Evolutionary conservation across 2,329 filamentous ascomycete genomes (phyloP).

Genomic region (Xylaria sp.): DNA sequence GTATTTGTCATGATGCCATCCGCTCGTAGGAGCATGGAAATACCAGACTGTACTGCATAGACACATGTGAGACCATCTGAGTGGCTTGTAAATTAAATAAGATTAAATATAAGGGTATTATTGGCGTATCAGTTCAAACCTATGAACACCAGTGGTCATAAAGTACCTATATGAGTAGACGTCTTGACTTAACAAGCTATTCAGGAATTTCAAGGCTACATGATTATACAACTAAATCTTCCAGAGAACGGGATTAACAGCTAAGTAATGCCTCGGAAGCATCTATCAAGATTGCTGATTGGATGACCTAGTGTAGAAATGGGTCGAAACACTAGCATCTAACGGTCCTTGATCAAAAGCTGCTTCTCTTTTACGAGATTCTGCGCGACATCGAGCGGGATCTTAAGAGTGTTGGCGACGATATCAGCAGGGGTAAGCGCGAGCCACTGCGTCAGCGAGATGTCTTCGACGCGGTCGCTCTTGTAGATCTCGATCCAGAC

Average conservation of each 20-base stretch:
- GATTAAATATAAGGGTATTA: neutral
- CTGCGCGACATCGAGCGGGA: constrained; percentile 65
- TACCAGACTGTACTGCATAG: neutral
- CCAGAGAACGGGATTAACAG: neutral
- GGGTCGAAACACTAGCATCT: too few species aligned
- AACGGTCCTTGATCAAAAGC: constrained; percentile 55
- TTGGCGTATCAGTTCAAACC: constrained; percentile 1
- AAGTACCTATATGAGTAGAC: neutral
- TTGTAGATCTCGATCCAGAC: constrained; percentile 78
- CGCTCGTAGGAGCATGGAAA: too few species aligned
- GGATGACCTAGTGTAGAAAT: too few species aligned
- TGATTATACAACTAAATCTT: neutral
- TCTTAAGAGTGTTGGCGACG: constrained; percentile 68
- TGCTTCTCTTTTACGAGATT: constrained; percentile 72
- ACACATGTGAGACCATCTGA: neutral
- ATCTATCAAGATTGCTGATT: neutral
- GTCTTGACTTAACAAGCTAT: neutral
- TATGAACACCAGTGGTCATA: neutral
- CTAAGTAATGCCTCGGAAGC: neutral
- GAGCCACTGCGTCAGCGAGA: constrained; percentile 75
- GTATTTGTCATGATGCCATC: too few species aligned
- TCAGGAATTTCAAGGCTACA: neutral
- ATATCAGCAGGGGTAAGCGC: constrained; percentile 72
- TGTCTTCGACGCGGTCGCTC: constrained; percentile 72
- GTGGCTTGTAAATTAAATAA: neutral